phyloP scores from a whole-genome alignment of 2,329 filamentous ascomycete genomes.

The Seiridium cupressi region DNA sequence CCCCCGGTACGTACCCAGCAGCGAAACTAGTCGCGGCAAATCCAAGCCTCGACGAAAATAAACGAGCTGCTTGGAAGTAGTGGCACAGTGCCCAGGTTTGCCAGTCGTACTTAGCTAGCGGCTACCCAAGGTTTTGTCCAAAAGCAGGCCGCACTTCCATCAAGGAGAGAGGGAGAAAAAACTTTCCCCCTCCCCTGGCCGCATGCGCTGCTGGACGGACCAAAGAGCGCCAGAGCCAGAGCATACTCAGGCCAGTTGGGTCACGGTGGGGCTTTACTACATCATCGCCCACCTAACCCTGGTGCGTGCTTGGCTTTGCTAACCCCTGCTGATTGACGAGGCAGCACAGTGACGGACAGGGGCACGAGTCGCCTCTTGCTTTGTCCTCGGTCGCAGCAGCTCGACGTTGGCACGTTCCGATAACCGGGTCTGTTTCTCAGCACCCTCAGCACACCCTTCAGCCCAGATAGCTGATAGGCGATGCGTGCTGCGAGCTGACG shows the following conservation, averaged over 20 bases:
- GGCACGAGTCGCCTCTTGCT: not conserved
- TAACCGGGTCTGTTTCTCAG: constrained; percentile 1
- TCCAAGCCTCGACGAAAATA: not conserved
- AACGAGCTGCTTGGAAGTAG: not conserved
- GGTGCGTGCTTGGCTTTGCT: constrained; percentile 19
- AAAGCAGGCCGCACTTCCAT: not conserved
- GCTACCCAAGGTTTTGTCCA: not conserved
- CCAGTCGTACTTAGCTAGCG: not conserved
- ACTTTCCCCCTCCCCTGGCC: not conserved
- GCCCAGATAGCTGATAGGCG: not conserved
- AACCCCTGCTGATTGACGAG: constrained; percentile 15
- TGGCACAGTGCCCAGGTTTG: not conserved
- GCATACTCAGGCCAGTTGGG: constrained; percentile 14
- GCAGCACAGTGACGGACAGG: not conserved
- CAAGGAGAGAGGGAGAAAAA: not conserved
- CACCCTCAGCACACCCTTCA: not conserved
- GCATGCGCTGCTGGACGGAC: not conserved
- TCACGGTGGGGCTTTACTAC: constrained; percentile 21
- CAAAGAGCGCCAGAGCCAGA: not conserved
- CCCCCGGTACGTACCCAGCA: not conserved
- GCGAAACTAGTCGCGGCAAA: not conserved
- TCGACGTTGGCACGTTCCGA: constrained; percentile 1
- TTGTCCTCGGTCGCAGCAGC: not conserved
- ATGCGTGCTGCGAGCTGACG: not conserved
- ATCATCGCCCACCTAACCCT: constrained; percentile 22